These are phyloP conservation scores for Mortierella alpina DNA, from an alignment of 192 early-diverging fungal species.

Conservation along the genomic window DNA sequence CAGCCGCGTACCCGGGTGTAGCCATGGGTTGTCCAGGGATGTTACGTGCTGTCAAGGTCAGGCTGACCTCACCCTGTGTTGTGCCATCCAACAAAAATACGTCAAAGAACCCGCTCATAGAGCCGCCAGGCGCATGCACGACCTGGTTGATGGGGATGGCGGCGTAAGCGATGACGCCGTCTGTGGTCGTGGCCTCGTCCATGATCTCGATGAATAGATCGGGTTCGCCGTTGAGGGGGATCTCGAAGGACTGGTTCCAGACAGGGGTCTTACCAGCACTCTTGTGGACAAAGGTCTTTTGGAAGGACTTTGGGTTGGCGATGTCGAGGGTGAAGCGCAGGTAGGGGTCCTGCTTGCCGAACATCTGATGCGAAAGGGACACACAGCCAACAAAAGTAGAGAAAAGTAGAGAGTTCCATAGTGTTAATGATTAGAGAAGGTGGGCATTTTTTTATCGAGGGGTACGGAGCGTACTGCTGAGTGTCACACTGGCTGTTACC, in stretches of 20 bases:
- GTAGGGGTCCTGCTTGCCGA: conserved; percentile 66
- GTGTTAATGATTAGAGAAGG: background rate
- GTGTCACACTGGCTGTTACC: conserved; percentile 2
- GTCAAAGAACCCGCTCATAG: conserved; percentile 56
- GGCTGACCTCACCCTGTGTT: conserved; percentile 46
- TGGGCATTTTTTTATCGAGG: background rate
- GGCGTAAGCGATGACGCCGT: conserved; percentile 59
- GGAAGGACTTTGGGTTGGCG: conserved; percentile 56
- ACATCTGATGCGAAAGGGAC: background rate
- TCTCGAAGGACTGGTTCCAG: conserved; percentile 62
- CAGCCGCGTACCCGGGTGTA: background rate
- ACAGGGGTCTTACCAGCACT: conserved; percentile 59
- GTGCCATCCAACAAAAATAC: conserved; percentile 55
- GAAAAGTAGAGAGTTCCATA: background rate
- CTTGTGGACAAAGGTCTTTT: conserved; percentile 62
- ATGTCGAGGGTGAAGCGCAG: conserved; percentile 58
- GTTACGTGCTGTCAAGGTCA: conserved; percentile 53
- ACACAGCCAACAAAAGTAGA: background rate
- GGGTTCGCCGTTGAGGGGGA: conserved; percentile 54
- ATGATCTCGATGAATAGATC: conserved; percentile 61
- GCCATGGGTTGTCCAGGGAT: conserved; percentile 47
- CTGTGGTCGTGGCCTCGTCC: conserved; percentile 55
- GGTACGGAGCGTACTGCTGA: background rate
- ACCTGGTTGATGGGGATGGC: conserved; percentile 65
- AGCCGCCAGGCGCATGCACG: conserved; percentile 53